phyloP scores from a whole-genome alignment of 192 early-diverging fungal species.

The Phlyctochytrium arcticum region DNA sequence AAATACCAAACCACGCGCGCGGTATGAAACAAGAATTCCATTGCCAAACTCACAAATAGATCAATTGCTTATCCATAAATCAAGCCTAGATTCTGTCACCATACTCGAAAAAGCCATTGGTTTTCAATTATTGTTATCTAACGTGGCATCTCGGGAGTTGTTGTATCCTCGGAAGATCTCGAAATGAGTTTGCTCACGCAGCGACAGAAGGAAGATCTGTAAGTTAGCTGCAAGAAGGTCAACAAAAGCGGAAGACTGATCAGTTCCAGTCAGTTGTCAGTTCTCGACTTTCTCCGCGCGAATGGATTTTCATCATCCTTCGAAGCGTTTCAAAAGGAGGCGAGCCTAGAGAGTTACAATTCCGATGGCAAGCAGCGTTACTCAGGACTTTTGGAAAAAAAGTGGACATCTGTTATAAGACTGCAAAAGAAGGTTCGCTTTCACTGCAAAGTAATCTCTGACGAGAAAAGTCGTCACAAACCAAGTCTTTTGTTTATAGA shows the following conservation, averaged over 20 bases:
- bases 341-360: constrained; percentile 58
- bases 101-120: no score
- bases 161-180: no score
- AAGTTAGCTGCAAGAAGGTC: constrained; percentile 1
- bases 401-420: constrained; percentile 94
- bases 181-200: constrained; percentile 21
- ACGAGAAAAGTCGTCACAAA: neutral
- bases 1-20: no score
- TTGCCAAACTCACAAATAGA: no score
- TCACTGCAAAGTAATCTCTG: neutral
- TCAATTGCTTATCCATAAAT: no score
- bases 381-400: constrained; percentile 79
- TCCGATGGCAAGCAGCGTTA: constrained; percentile 75
- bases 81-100: no score
- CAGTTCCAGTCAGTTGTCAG: constrained; percentile 55
- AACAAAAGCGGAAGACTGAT: neutral
- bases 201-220: constrained; percentile 38
- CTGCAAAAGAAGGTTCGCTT: constrained; percentile 82
- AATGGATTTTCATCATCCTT: constrained; percentile 68
- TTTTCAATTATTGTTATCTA: no score
- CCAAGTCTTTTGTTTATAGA: constrained; percentile 43
- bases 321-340: constrained; percentile 66
- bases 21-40: no score
- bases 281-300: constrained; percentile 84
- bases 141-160: no score